Base-by-base conservation (phyloP, 257 asterid genomes). In the Mentha longifolia region DNA sequence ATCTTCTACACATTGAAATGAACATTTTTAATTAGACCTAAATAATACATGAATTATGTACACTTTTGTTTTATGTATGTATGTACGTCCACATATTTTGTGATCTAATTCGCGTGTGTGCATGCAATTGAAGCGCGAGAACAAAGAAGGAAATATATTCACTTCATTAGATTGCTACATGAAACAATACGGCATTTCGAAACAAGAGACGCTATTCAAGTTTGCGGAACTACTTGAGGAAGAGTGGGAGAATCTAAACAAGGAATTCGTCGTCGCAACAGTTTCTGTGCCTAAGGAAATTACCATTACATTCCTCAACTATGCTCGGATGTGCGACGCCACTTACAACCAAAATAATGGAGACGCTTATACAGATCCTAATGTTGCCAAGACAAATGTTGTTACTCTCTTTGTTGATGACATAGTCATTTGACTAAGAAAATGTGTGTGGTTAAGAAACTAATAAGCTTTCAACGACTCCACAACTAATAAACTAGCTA, bases 71-170 rank as follows among this genome's bases (percentile, higher is more conserved):
- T n/a, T n/a, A n/a, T n/a, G n/a, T n/a, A n/a, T n/a, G n/a, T n/a
- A n/a, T n/a, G n/a, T n/a, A n/a, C n/a, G n/a, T n/a, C n/a, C n/a
- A n/a, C n/a, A n/a, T n/a, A n/a, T n/a, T n/a, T n/a, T n/a, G n/a
- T n/a, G n/a, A n/a, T n/a, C n/a, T n/a, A n/a, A n/a, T n/a, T n/a
- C n/a, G n/a, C n/a, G n/a, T n/a, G n/a, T n/a, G n/a, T n/a, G n/a
- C n/a, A n/a, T n/a, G n/a, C n/a, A n/a, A n/a, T n/a, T 49, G 7
- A 51, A 75, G 76, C 33, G 79, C 2, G 79, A 75, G 74, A 60
- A 7, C 7, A 75, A 22, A 13, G 64, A 33, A 7, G 79, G 71
- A 7, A 4, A 61, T 5, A 22, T 52, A 31, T 52, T 43, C 12
- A 61, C 71, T 11, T 37, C 6, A 9, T 20, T 64, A 56, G 56